These are phyloP conservation scores for Zasmidium cellare DNA, from an alignment of 2,329 filamentous ascomycete species.

Conservation along the genomic window DNA sequence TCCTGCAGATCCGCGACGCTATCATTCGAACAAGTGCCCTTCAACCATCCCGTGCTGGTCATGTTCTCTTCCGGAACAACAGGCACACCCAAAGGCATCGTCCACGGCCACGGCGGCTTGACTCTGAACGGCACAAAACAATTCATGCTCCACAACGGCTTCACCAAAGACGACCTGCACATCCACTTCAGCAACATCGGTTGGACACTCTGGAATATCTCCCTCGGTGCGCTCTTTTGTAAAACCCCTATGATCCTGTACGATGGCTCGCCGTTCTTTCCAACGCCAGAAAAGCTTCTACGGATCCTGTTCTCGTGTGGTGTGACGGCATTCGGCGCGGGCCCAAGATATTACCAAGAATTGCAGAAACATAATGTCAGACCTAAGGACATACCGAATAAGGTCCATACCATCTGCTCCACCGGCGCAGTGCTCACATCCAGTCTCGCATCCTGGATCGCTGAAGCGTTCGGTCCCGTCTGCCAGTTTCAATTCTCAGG, in stretches of 20 bases:
- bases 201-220: slow-evolving; percentile 81
- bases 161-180: slow-evolving; percentile 42
- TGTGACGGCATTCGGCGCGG: slow-evolving; percentile 71
- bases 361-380: slow-evolving; percentile 53
- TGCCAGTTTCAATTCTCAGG: slow-evolving; percentile 58
- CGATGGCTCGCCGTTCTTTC: slow-evolving; percentile 75
- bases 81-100: slow-evolving; percentile 80
- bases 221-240: slow-evolving; percentile 57
- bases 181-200: slow-evolving; percentile 65
- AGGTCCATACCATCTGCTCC: slow-evolving; percentile 14
- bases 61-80: slow-evolving; percentile 61
- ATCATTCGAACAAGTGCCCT: slow-evolving; percentile 9
- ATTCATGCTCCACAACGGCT: slow-evolving; percentile 50
- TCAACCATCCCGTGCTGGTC: slow-evolving; percentile 9
- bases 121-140: slow-evolving; percentile 58
- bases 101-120: slow-evolving; percentile 50
- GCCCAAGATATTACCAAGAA: slow-evolving; percentile 73
- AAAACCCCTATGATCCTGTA: slow-evolving; percentile 68
- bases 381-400: slow-evolving; percentile 3
- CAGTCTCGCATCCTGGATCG: slow-evolving; percentile 8
- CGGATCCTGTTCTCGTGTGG: slow-evolving; percentile 60
- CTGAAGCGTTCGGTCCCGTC: slow-evolving; percentile 10
- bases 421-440: slow-evolving; percentile 15
- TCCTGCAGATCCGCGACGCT: slow-evolving; percentile 1
- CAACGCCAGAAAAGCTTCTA: slow-evolving; percentile 62